Conservation (phyloP, 192 early-diverging fungal genomes). For the Coemansia sp. region DNA sequence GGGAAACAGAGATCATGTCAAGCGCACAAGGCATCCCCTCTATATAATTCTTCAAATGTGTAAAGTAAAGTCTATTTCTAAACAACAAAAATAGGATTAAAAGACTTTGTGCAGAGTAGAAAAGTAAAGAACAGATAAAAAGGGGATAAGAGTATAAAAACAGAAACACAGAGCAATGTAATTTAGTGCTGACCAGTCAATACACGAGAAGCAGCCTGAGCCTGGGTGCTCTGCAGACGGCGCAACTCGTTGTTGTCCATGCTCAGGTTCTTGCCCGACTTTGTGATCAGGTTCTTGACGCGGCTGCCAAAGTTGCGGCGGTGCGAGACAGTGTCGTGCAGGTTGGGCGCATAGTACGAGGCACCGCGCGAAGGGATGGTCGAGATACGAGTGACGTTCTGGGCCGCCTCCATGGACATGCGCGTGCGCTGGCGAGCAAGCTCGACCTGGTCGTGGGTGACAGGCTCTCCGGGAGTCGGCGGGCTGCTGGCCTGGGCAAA, state of each 20-base stretch:
- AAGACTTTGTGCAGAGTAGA: constrained; percentile 1
- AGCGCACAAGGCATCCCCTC: too few relatives aligned
- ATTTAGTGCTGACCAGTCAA: constrained; percentile 32
- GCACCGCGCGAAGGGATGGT: constrained; percentile 58
- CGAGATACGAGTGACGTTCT: constrained; percentile 59
- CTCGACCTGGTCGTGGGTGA: constrained; percentile 43
- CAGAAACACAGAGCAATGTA: background rate
- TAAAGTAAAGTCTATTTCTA: background rate
- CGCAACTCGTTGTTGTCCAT: constrained; percentile 68
- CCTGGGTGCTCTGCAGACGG: constrained; percentile 71
- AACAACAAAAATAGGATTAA: background rate
- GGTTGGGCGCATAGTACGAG: constrained; percentile 62
- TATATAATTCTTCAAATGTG: too few relatives aligned
- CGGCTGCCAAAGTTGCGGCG: constrained; percentile 56
- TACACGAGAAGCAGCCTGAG: constrained; percentile 55
- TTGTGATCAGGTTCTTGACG: constrained; percentile 50
- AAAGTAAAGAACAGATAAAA: background rate
- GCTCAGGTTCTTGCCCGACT: constrained; percentile 57
- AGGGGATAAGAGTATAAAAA: background rate
- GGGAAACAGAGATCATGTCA: too few relatives aligned
- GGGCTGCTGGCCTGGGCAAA: constrained; percentile 30
- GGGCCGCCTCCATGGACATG: constrained; percentile 54
- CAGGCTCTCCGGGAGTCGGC: constrained; percentile 27
- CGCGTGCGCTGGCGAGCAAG: constrained; percentile 57
- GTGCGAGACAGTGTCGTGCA: constrained; percentile 54